A percentile compares a stretch with the other conserved stretches of the same genome.
These are phyloP conservation scores for Clonostachys byssicola DNA, from an alignment of 2,329 filamentous ascomycete genomes.

Conservation along the genomic window DNA sequence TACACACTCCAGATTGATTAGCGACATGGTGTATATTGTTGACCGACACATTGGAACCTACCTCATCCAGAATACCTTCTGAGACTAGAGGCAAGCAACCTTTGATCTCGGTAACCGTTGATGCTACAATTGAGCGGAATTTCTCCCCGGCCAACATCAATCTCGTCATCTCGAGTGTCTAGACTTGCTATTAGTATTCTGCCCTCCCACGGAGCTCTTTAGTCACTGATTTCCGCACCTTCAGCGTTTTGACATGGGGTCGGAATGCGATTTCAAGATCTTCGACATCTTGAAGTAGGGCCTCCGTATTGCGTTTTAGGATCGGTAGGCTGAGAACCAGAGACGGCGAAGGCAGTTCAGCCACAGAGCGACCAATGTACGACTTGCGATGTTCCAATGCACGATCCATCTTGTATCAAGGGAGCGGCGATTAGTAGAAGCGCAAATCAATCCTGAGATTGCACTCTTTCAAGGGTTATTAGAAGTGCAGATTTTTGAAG, in stretches of 20 bases:
- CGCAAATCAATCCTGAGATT: not conserved
- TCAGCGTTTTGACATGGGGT: conserved; percentile 39
- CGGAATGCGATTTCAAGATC: conserved; percentile 28
- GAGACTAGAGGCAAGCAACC: conserved; percentile 28
- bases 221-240: conserved; percentile 16
- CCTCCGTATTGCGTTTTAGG: conserved; percentile 28
- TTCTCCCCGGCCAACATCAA: conserved; percentile 32
- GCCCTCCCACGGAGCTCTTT: not conserved
- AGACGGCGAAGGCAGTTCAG: conserved; percentile 29
- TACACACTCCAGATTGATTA: conserved; percentile 14
- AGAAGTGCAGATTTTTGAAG: too few species aligned
- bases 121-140: conserved; percentile 30
- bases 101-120: conserved; percentile 31
- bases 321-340: conserved; percentile 29
- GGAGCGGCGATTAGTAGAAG: not conserved
- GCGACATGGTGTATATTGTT: not conserved
- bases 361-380: conserved; percentile 25
- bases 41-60: conserved; percentile 7
- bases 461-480: not conserved
- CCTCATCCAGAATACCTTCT: conserved; percentile 33
- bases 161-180: conserved; percentile 28
- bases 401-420: conserved; percentile 11
- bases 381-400: conserved; percentile 19
- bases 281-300: conserved; percentile 29
- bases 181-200: not conserved